Evolutionary conservation across 1,139 yeast genomes (phyloP).

Genomic region (Blastobotrys capitulatus): DNA sequence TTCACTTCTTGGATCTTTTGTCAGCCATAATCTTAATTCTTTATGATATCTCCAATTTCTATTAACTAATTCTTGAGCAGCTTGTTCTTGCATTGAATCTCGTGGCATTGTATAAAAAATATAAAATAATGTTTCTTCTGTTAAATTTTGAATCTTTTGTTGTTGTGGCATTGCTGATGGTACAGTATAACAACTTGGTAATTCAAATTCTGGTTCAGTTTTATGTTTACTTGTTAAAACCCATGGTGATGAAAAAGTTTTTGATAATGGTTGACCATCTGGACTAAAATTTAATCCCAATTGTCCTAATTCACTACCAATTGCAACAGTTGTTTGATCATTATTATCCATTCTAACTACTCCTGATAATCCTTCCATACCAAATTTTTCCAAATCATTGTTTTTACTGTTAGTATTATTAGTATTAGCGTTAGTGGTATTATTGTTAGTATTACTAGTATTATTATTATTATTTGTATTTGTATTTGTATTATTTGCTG

Average conservation of each 20-base stretch:
- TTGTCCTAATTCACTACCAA: slow-evolving; percentile 77
- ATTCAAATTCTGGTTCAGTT: slow-evolving; percentile 74
- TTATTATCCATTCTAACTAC: slow-evolving; percentile 63
- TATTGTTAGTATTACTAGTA: neutral
- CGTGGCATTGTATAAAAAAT: slow-evolving; percentile 92
- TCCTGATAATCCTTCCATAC: slow-evolving; percentile 66
- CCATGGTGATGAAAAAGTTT: slow-evolving; percentile 90
- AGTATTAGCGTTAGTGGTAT: slow-evolving; percentile 4
- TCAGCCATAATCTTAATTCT: slow-evolving; percentile 92
- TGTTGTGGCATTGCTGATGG: slow-evolving; percentile 55
- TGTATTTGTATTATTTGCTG: slow-evolving; percentile 8
- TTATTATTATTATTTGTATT: slow-evolving; percentile 10
- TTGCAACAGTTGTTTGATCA: slow-evolving; percentile 65
- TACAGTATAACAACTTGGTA: slow-evolving; percentile 55
- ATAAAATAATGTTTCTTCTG: slow-evolving; percentile 90
- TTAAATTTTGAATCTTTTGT: slow-evolving; percentile 65
- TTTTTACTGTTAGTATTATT: neutral
- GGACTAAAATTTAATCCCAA: slow-evolving; percentile 59
- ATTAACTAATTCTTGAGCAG: slow-evolving; percentile 78
- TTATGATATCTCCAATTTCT: slow-evolving; percentile 98
- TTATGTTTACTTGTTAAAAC: slow-evolving; percentile 82
- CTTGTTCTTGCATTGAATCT: slow-evolving; percentile 88
- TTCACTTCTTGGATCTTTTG: slow-evolving; percentile 87
- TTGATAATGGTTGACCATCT: slow-evolving; percentile 47
- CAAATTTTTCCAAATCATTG: slow-evolving; percentile 43